A percentile compares a stretch with the other conserved stretches of the same genome.
Evolutionary conservation across 2,329 filamentous ascomycete genomes (phyloP).

Genomic region (Aspergillus caelatus): DNA sequence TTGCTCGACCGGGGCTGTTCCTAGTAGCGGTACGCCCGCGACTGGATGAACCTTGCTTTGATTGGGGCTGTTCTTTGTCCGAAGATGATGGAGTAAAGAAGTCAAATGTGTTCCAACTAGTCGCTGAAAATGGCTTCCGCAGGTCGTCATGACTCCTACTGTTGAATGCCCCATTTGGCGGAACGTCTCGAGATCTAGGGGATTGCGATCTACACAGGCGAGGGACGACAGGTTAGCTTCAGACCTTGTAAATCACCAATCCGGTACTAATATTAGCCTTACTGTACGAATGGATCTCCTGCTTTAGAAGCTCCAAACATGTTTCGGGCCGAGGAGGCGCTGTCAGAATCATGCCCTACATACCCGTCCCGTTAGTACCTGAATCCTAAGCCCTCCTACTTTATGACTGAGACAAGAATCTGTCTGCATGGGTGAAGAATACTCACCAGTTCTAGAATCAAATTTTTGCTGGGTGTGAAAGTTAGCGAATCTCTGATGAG

Average conservation of each 20-base stretch:
- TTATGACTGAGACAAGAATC: neutral
- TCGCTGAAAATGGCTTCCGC: slow-evolving; percentile 45
- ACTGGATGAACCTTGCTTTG: slow-evolving; percentile 20
- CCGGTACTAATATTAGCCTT: slow-evolving; percentile 5
- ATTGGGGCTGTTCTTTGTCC: slow-evolving; percentile 25
- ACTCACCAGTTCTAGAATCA: slow-evolving; percentile 37
- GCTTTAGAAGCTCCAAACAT: slow-evolving; percentile 12
- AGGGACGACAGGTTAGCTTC: slow-evolving; percentile 13
- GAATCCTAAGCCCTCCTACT: neutral
- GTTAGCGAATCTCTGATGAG: slow-evolving; percentile 32
- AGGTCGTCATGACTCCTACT: slow-evolving; percentile 37
- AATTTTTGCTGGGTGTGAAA: slow-evolving; percentile 27
- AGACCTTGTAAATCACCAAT: neutral
- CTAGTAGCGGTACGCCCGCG: slow-evolving; percentile 27
- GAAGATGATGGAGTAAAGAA: slow-evolving; percentile 38
- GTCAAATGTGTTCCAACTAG: slow-evolving; percentile 43
- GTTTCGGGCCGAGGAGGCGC: slow-evolving; percentile 28
- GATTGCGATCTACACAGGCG: slow-evolving; percentile 11
- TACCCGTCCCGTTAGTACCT: slow-evolving; percentile 27
- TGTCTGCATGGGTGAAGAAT: neutral
- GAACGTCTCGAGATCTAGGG: slow-evolving; percentile 9
- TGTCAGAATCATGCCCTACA: slow-evolving; percentile 38
- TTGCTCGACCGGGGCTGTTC: slow-evolving; percentile 23
- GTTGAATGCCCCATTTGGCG: slow-evolving; percentile 28
- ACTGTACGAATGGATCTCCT: slow-evolving; percentile 13